These are phyloP conservation scores for Aspergillus haitiensis DNA, from an alignment of 495 filamentous ascomycete species.

Conservation along the genomic window DNA sequence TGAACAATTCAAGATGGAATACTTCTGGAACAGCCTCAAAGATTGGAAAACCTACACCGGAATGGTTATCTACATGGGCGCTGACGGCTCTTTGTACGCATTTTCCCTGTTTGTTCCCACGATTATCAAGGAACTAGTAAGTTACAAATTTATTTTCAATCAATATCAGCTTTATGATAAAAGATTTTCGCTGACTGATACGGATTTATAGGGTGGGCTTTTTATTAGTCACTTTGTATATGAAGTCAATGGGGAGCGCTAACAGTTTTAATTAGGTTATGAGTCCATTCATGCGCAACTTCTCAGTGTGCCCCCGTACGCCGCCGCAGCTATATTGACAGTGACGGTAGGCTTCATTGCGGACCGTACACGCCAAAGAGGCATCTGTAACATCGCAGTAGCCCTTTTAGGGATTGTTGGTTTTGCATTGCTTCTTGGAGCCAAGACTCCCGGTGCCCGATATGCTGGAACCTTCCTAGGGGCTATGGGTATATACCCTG, in stretches of 20 bases:
- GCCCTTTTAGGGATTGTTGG: slow-evolving; percentile 73
- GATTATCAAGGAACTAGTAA: slow-evolving; percentile 65
- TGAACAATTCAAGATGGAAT: slow-evolving; percentile 73
- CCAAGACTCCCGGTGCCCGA: slow-evolving; percentile 58
- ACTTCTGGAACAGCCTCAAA: slow-evolving; percentile 71
- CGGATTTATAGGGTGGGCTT: slow-evolving; percentile 26
- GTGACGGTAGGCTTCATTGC: slow-evolving; percentile 74
- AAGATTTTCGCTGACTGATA: background rate
- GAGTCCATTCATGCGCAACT: slow-evolving; percentile 70
- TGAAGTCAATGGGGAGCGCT: slow-evolving; percentile 5
- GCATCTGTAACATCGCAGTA: slow-evolving; percentile 75
- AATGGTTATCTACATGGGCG: slow-evolving; percentile 78
- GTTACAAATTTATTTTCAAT: slow-evolving; percentile 11
- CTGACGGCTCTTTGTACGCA: slow-evolving; percentile 71
- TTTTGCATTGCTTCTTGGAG: slow-evolving; percentile 74
- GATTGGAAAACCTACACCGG: slow-evolving; percentile 89
- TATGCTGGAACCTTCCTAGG: slow-evolving; percentile 86
- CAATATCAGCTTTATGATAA: too few relatives aligned
- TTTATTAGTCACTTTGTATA: background rate
- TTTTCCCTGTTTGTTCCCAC: slow-evolving; percentile 89
- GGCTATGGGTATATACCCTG: slow-evolving; percentile 88
- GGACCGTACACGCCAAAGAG: slow-evolving; percentile 75
- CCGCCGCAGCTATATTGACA: slow-evolving; percentile 75
- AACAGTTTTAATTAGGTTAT: slow-evolving; percentile 54
- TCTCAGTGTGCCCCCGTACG: slow-evolving; percentile 85